Percentiles rank a stretch among this genome's conserved stretches.
Evolutionary conservation across 768 basidiomycete species (phyloP).

Genomic region (Suillus tomentosus): DNA sequence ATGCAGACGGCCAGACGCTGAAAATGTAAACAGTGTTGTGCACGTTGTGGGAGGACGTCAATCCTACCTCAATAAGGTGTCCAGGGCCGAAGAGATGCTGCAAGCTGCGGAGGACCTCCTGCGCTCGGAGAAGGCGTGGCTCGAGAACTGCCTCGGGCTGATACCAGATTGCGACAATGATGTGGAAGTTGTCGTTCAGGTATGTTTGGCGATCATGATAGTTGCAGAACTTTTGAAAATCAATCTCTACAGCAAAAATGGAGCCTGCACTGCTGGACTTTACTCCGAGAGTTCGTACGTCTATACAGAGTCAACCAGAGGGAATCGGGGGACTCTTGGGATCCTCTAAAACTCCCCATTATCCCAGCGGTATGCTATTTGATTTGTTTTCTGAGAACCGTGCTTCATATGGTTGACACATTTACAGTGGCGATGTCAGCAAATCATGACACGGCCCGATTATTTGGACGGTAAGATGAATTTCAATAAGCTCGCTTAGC

Average conservation of each 20-base stretch:
- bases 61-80: slow-evolving; percentile 68
- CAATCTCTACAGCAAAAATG: slow-evolving; percentile 63
- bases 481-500: neutral
- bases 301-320: slow-evolving; percentile 51
- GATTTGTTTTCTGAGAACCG: slow-evolving; percentile 7
- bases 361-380: slow-evolving; percentile 66
- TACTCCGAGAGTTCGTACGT: slow-evolving; percentile 73
- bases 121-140: slow-evolving; percentile 76
- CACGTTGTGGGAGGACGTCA: slow-evolving; percentile 76
- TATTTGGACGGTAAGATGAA: slow-evolving; percentile 66
- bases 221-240: slow-evolving; percentile 3
- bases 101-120: slow-evolving; percentile 66
- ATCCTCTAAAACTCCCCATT: slow-evolving; percentile 46
- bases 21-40: slow-evolving; percentile 47
- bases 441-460: slow-evolving; percentile 84
- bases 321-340: slow-evolving; percentile 40
- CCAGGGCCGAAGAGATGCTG: slow-evolving; percentile 50
- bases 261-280: slow-evolving; percentile 80
- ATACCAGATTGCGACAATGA: slow-evolving; percentile 70
- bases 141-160: slow-evolving; percentile 74
- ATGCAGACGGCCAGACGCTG: slow-evolving; percentile 18
- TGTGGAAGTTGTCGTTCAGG: slow-evolving; percentile 90
- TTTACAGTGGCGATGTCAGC: slow-evolving; percentile 63
- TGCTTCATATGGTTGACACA: slow-evolving; percentile 9
- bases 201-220: slow-evolving; percentile 32